These are phyloP conservation scores for Irpex sp. DNA, from an alignment of 1,284 basidiomycete genomes.

Conservation along the genomic window DNA sequence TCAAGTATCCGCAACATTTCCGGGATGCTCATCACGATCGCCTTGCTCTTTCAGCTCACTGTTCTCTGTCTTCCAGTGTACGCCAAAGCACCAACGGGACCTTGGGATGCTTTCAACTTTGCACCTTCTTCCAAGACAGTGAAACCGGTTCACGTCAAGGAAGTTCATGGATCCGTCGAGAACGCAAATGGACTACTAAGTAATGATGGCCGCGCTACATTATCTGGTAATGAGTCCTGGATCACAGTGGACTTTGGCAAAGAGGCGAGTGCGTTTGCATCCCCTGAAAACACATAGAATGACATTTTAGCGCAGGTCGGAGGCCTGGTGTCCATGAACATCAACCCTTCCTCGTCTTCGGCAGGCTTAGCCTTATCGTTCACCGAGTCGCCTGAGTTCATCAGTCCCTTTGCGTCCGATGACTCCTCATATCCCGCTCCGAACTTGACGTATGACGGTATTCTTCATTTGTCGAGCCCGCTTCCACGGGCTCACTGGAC, in stretches of 20 bases:
- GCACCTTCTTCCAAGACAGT: constrained; percentile 39
- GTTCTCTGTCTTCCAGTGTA: not conserved
- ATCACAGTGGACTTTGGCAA: constrained; percentile 44
- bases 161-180: constrained; percentile 29
- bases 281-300: not conserved
- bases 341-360: constrained; percentile 27
- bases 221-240: constrained; percentile 37
- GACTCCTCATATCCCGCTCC: constrained; percentile 35
- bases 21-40: not conserved
- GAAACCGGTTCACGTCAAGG: constrained; percentile 31
- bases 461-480: constrained; percentile 37
- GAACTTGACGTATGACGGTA: constrained; percentile 43
- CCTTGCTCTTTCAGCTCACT: not conserved
- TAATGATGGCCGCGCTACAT: constrained; percentile 24
- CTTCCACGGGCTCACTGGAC: constrained; percentile 42
- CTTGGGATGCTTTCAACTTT: constrained; percentile 47
- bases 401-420: constrained; percentile 40
- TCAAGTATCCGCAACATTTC: not conserved
- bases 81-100: constrained; percentile 33
- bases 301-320: constrained; percentile 33
- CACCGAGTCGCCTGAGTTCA: constrained; percentile 46
- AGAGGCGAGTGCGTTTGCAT: constrained; percentile 30
- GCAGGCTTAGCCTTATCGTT: constrained; percentile 43
- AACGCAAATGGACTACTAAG: constrained; percentile 30
- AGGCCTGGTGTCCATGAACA: constrained; percentile 38